phyloP scores from a whole-genome alignment of 306 rosid species.

The Vigna radiata region DNA sequence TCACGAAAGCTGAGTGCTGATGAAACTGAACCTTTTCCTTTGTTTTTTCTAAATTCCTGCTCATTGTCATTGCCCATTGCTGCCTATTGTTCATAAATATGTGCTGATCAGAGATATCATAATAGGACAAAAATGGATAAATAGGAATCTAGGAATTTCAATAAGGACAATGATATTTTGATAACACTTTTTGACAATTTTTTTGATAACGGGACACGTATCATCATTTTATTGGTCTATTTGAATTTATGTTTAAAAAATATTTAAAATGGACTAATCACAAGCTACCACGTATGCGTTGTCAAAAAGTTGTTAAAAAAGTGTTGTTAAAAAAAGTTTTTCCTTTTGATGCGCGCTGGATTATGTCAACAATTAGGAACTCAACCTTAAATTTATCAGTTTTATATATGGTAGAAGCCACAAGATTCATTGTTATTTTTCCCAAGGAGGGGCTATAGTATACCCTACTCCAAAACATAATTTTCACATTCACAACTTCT shows the following conservation, averaged over 20 bases:
- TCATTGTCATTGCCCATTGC: neutral
- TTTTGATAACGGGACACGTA: too few species aligned
- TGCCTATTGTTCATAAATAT: neutral
- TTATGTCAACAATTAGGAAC: too few species aligned
- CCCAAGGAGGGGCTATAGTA: neutral
- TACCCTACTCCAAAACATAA: neutral
- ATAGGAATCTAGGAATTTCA: constrained; percentile 11
- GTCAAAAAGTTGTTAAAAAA: too few species aligned
- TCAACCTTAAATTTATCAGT: constrained; percentile 3
- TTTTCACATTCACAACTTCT: constrained; percentile 20
- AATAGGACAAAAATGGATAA: constrained; percentile 9
- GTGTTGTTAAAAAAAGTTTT: too few species aligned
- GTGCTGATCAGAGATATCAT: neutral
- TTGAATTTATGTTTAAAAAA: too few species aligned
- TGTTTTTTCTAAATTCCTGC: neutral
- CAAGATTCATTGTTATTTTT: neutral
- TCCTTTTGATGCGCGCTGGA: too few species aligned
- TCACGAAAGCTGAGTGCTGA: constrained; percentile 31
- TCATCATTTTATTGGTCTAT: too few species aligned
- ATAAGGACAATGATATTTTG: too few species aligned
- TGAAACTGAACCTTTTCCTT: neutral
- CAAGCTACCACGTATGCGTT: too few species aligned
- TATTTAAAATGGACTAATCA: too few species aligned
- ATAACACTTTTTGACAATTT: too few species aligned
- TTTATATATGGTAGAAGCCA: constrained; percentile 5